Evolutionary conservation across 345 rosid species (phyloP), one percentile per base, ranked within the genome.

Genomic region (Sonneratia caseolaris): DNA sequence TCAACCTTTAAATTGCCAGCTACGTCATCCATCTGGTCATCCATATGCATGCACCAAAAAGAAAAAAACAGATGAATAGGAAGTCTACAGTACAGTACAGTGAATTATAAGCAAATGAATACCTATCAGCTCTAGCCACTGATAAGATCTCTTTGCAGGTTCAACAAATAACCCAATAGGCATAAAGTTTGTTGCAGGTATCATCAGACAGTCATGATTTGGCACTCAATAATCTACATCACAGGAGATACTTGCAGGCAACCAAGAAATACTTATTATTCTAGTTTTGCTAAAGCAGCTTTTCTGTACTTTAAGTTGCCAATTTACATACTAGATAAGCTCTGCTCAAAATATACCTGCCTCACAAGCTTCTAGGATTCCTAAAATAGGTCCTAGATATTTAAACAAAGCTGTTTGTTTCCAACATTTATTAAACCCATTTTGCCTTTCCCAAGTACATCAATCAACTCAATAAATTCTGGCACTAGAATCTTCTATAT

Each of bases 1-100:
- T 82, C 83, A 57, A 85, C 91, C 57, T 71, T 78, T 75, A 83
- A 69, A 73, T 69, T 40, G 53, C 77, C 84, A 77, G 87, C 86
- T 59, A 91, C 68, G 80, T 73, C 85, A 76, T 77, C 77, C 85
- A 91, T 87, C 97, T 93, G 90, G 55, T 66, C 77, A 75, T 72
- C 14, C 74, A 70, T 22, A 78, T 71, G 38, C 38, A 62, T 27
- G 66, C 65, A 42, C 32, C 18, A 11, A 62, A 13, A 27, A 62
- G 27, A 62, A 12, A 12, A 24, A 48, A 48, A 21, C 5, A 10
- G 66, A 27, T 12, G 7, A 27, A 24, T 27, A 57, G 12, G 22
- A 42, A 2, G 1, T 12, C 18, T 27, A 19, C 14, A 42, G 45
- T 24, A 19, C 14, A 42, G 45, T 24, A 27, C 32, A 12, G 3